Base-by-base conservation (phyloP, 495 filamentous ascomycete species). In the Podospora bellae-mahoneyi region DNA sequence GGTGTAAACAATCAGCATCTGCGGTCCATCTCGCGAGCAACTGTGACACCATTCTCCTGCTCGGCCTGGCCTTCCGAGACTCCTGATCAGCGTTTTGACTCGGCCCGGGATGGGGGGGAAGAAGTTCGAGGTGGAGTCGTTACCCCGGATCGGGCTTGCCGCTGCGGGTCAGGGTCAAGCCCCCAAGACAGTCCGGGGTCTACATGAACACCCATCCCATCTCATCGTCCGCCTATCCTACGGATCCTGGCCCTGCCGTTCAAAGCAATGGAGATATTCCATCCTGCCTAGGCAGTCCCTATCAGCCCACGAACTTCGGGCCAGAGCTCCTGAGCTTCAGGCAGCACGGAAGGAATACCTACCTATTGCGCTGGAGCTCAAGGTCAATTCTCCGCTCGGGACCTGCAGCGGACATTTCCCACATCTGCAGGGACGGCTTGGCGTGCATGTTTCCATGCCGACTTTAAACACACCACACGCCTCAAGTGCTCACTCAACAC, bases 1-100 rank as follows among this genome's bases (percentile, higher is more conserved):
- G 30, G 30, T 10, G 39, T 16, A 48, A 48, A 48, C 39, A 48
- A 48, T 1, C 39, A 48, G 7, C 39, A 10, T 48, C 13, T 48
- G 39, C 13, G 39, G 6, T 48, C 13, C 39, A 5, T 10, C 39
- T 48, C 39, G 39, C 39, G 39, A 48, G 65, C 28, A 13, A 53
- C 62, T 72, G 68, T 69, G 34, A 67, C 63, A 54, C 65, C 34
- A 62, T 62, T 20, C 59, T 20, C 65, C 68, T 54, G 54, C 68
- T 74, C 73, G 75, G 73, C 68, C 64, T 57, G 71, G 65, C 64
- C 64, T 74, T 71, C 74, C 74, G 74, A 76, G 59, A 60, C 73
- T 71, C 73, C 75, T 77, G 75, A 75, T 75, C 70, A 69, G 69
- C 75, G 70, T 72, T 72, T 74, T 74, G 68, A 72, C 62, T 62